Percentiles rank a stretch among this genome's conserved stretches.
Evolutionary conservation across 2,329 filamentous ascomycete species (phyloP).

Genomic region (Aspergillus quadricinctus): DNA sequence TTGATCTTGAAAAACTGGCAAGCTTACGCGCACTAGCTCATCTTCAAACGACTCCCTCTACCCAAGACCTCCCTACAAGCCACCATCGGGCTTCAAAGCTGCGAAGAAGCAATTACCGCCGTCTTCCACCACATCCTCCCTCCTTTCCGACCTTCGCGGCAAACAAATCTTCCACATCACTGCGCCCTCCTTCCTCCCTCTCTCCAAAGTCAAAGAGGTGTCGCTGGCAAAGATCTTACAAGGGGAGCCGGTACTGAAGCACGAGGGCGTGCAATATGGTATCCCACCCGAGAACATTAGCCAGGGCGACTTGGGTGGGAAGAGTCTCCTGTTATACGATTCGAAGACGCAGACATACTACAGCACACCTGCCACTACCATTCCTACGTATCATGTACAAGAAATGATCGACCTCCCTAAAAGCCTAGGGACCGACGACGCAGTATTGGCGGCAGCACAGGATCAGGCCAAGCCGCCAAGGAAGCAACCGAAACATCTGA

Average conservation of each 20-base stretch:
- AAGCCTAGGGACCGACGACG: constrained; percentile 19
- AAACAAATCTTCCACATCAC: constrained; percentile 49
- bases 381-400: constrained; percentile 35
- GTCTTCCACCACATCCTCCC: constrained; percentile 29
- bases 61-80: constrained; percentile 35
- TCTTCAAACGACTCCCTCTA: constrained; percentile 16
- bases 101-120: constrained; percentile 29
- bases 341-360: constrained; percentile 32
- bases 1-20: background rate
- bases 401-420: constrained; percentile 33
- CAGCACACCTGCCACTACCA: constrained; percentile 19
- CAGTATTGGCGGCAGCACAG: constrained; percentile 20
- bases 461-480: constrained; percentile 32
- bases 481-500: constrained; percentile 40
- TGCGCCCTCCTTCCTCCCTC: constrained; percentile 41
- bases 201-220: constrained; percentile 43
- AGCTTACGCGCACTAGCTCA: constrained; percentile 2
- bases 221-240: constrained; percentile 38
- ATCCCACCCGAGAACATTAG: constrained; percentile 32
- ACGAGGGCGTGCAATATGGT: constrained; percentile 41
- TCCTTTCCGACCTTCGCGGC: constrained; percentile 36
- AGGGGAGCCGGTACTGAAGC: constrained; percentile 38
- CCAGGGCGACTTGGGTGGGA: constrained; percentile 23
- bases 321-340: constrained; percentile 36
- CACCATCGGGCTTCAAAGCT: constrained; percentile 41